phyloP scores from a whole-genome alignment of 2,329 filamentous ascomycete genomes.

The Xylariaceae sp. region DNA sequence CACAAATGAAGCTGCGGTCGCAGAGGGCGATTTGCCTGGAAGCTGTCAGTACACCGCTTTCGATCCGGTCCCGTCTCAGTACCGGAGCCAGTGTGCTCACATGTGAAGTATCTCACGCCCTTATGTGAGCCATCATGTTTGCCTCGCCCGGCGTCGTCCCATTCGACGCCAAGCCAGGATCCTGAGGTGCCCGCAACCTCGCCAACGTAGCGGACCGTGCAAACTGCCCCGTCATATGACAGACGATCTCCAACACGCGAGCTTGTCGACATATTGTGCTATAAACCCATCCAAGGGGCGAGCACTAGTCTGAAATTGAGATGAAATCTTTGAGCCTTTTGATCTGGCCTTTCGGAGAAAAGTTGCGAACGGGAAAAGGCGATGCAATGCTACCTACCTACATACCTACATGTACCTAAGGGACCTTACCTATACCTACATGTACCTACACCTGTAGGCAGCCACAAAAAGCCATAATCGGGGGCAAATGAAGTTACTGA shows the following conservation, averaged over 20 bases:
- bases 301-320: too few relatives aligned
- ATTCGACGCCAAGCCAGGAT: constrained; percentile 91
- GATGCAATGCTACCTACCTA: too few relatives aligned
- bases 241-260: constrained; percentile 66
- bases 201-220: constrained; percentile 83
- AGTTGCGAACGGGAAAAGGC: too few relatives aligned
- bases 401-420: too few relatives aligned
- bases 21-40: constrained; percentile 55
- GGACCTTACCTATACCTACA: too few relatives aligned
- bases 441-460: too few relatives aligned
- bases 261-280: constrained; percentile 34
- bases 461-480: too few relatives aligned
- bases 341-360: too few relatives aligned
- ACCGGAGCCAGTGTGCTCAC: constrained; percentile 44
- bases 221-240: constrained; percentile 72
- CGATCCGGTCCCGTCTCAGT: background rate
- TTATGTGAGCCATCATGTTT: constrained; percentile 87
- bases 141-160: constrained; percentile 81
- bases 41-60: background rate
- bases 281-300: too few relatives aligned
- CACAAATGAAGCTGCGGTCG: constrained; percentile 81
- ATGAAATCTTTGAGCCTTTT: too few relatives aligned
- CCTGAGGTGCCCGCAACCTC: constrained; percentile 71
- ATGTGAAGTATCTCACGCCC: constrained; percentile 76
- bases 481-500: too few relatives aligned